Base-by-base conservation (phyloP, 768 basidiomycete genomes). In the Mrakia hoshinonis region DNA sequence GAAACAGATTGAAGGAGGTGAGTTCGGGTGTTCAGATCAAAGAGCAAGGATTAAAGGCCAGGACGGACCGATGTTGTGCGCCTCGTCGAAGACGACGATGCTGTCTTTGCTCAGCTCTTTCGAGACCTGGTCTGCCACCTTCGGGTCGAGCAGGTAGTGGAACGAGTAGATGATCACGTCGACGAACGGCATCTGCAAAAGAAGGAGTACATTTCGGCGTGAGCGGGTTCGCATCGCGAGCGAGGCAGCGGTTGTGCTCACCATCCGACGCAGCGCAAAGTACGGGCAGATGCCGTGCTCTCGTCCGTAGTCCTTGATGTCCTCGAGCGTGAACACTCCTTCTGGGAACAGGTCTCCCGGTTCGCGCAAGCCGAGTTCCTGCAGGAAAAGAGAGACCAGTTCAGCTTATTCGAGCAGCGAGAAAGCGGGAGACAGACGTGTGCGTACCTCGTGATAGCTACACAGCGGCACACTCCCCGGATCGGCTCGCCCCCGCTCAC, bases 31-130 rank as follows among this genome's bases (percentile, higher is more conserved):
- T 36, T 43, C 5, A 43, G 31, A n/a, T 0, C 38, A 29, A 29
- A 5, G 58, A 29, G 5, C 46, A 48, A 34, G 31, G 18, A 26
- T 24, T 38, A 46, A 31, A n/a, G 11, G 39, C 34, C 24, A 24
- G 24, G 34, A 74, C 83, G 69, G 75, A 93, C 94, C 94, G 65
- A 99, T 99, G 78, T 99, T 99, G 80, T 99, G 96, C 20, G 96
- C 96, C 78, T 99, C 96, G 77, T 99, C 96, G 77, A 99, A 99
- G 1, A 99, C 96, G 48, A 99, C 93, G 67, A 99, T 99, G 38
- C 92, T 89, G 78, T 99, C 96, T 77, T 97, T 98, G 10, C 90
- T 91, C 81, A 99, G 84, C 79, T 99, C 96, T 77, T 92, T 94
- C 2, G 96, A 98, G 18, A 99, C 96, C 81, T 98, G 94, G 76